Percentiles rank a stretch among this genome's conserved stretches.
phyloP scores from a whole-genome alignment of 2,329 filamentous ascomycete genomes.

The Exophiala sideris region DNA sequence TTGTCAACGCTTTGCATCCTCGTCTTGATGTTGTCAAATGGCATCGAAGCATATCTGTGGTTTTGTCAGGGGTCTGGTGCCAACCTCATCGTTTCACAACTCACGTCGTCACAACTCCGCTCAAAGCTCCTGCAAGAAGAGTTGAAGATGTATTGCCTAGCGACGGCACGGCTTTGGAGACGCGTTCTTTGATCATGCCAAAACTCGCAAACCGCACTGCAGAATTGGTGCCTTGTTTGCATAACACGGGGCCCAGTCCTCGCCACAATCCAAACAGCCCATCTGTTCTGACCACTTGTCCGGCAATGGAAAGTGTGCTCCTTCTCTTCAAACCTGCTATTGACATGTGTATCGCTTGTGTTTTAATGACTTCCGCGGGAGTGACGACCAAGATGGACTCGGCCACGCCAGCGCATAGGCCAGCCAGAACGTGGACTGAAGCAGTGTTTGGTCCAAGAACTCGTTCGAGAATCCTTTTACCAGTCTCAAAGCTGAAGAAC shows the following conservation, averaged over 20 bases:
- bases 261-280: background rate
- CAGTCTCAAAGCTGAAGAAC: background rate
- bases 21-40: slow-evolving; percentile 7
- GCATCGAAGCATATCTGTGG: slow-evolving; percentile 7
- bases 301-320: background rate
- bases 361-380: slow-evolving; percentile 1
- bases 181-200: background rate
- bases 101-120: slow-evolving; percentile 1
- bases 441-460: background rate
- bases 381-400: slow-evolving; percentile 1
- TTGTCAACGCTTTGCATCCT: slow-evolving; percentile 4
- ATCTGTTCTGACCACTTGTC: background rate
- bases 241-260: background rate
- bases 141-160: background rate
- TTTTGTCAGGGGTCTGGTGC: too few species aligned
- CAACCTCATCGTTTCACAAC: background rate
- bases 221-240: slow-evolving; percentile 1
- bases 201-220: slow-evolving; percentile 2
- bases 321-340: background rate
- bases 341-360: background rate
- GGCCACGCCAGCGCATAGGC: background rate
- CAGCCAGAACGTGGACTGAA: background rate
- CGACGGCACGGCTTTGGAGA: background rate
- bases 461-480: background rate
- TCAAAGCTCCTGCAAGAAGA: background rate